phyloP scores from a whole-genome alignment of 2,329 filamentous ascomycete genomes.

The Diplodia mutila region DNA sequence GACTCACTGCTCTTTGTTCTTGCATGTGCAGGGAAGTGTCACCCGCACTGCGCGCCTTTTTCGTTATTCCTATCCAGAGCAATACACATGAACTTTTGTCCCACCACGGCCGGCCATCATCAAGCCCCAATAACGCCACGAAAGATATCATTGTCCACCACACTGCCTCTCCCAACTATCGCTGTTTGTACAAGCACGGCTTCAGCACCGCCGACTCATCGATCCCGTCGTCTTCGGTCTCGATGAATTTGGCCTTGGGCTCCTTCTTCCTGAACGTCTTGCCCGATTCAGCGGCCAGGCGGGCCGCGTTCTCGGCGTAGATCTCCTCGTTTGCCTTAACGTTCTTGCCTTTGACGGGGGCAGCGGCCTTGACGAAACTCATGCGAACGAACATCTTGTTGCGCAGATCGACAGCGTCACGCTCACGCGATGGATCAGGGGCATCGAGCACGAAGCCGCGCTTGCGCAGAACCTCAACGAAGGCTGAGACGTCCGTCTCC shows the following conservation, averaged over 20 bases:
- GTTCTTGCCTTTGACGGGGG: conserved; percentile 76
- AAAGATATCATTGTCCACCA: neutral
- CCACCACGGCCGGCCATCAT: neutral
- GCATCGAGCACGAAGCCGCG: conserved; percentile 79
- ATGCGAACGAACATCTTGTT: conserved; percentile 99
- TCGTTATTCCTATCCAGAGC: neutral
- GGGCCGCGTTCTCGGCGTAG: conserved; percentile 39
- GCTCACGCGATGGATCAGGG: conserved; percentile 57
- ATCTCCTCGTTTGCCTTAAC: conserved; percentile 48
- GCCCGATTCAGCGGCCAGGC: conserved; percentile 19
- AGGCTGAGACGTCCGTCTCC: conserved; percentile 85
- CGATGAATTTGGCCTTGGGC: conserved; percentile 46
- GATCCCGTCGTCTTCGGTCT: conserved; percentile 52
- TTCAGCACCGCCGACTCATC: conserved; percentile 74
- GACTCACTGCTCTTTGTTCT: neutral
- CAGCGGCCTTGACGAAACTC: conserved; percentile 85
- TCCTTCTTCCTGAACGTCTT: conserved; percentile 44
- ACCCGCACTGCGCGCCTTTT: neutral
- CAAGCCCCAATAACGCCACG: neutral
- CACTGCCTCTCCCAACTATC: conserved; percentile 53
- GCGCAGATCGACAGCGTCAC: conserved; percentile 70
- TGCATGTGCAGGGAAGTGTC: neutral
- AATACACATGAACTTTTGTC: neutral
- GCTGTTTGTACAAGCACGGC: conserved; percentile 93
- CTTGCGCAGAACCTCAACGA: conserved; percentile 78